These are phyloP conservation scores for Pseudocohnilembus persalinus DNA, from an alignment of 169 alveolate genomes.

Conservation along the genomic window DNA sequence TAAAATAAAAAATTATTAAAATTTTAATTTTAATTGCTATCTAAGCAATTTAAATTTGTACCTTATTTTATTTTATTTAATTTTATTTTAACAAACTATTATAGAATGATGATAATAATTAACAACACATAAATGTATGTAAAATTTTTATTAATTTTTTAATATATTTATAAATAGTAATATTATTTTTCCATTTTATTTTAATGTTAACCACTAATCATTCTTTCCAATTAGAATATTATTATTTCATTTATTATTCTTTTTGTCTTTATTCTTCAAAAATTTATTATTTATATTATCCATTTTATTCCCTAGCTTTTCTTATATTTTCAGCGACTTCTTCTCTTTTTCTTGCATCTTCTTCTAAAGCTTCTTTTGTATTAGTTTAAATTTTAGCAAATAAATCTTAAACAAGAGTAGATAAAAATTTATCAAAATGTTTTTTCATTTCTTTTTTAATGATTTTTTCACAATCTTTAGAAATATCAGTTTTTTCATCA, in stretches of 20 bases:
- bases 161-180: too few relatives aligned
- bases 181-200: too few relatives aligned
- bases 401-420: conserved; percentile 12
- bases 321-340: conserved; percentile 4
- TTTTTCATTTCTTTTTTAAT: conserved; percentile 15
- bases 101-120: too few relatives aligned
- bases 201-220: too few relatives aligned
- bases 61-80: too few relatives aligned
- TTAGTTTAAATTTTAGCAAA: conserved; percentile 12
- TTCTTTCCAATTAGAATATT: conserved; percentile 14
- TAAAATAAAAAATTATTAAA: too few relatives aligned
- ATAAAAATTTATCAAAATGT: conserved; percentile 8
- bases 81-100: too few relatives aligned
- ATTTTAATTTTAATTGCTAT: too few relatives aligned
- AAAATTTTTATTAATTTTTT: too few relatives aligned
- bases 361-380: conserved; percentile 14
- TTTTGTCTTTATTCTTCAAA: conserved; percentile 8
- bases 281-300: conserved; percentile 9
- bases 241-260: conserved; percentile 19
- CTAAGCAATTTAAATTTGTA: too few relatives aligned
- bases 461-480: conserved; percentile 20
- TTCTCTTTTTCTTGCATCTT: conserved; percentile 6
- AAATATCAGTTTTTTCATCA: conserved; percentile 2
- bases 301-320: conserved; percentile 31
- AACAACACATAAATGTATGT: too few relatives aligned